Evolutionary conservation across 495 filamentous ascomycete species (phyloP).

Genomic region (Annulohypoxylon maeteangense): DNA sequence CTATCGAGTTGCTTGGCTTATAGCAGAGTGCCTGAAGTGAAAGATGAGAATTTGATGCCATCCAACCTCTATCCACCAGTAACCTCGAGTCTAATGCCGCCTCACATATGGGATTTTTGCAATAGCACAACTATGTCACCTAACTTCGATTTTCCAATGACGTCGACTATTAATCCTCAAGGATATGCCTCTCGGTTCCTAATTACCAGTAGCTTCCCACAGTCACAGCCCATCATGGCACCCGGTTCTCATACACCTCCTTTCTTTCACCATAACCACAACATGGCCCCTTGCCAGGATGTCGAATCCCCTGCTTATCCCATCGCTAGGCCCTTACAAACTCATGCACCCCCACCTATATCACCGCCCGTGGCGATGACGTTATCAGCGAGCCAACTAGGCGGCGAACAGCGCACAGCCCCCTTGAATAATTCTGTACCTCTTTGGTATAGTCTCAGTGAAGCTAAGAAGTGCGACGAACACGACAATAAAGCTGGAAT

Average conservation of each 20-base stretch:
- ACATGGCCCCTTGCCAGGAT: neutral
- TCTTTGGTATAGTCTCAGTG: conserved; percentile 3
- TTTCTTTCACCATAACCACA: conserved; percentile 3
- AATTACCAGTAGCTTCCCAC: neutral
- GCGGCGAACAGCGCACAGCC: neutral
- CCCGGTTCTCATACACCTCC: neutral
- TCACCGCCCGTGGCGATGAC: neutral
- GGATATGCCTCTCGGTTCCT: neutral
- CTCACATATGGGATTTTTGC: neutral
- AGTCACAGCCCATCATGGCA: neutral
- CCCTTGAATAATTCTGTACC: neutral
- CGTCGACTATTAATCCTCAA: neutral
- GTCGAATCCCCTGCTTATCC: neutral
- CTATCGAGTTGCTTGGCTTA: neutral
- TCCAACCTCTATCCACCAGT: neutral
- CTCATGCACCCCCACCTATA: neutral
- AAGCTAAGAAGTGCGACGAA: conserved; percentile 35
- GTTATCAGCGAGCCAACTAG: neutral
- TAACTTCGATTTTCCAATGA: neutral
- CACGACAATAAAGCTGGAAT: conserved; percentile 16
- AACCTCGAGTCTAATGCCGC: neutral
- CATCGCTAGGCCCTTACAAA: neutral
- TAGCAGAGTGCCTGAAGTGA: neutral
- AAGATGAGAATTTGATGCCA: neutral
- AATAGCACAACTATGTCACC: neutral